Evolutionary conservation across 306 rosid genomes (phyloP), one percentile per base, ranked within the genome.

Genomic region (Cucumis sativus): DNA sequence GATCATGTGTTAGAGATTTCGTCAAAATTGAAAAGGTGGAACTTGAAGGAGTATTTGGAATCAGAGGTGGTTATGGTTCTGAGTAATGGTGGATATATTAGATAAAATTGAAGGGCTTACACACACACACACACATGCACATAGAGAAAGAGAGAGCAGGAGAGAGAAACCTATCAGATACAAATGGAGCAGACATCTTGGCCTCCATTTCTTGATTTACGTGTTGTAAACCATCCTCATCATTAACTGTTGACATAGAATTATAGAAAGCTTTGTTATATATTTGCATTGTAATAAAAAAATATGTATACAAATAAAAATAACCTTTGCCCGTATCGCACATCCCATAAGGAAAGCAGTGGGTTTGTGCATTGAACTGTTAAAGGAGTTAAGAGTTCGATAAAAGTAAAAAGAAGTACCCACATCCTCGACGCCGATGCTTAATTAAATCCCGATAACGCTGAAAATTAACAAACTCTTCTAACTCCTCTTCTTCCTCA

Each of bases 391-490:
- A 85, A 83, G 79, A 78, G 84, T 57, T 78, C 71, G 80, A 82
- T 79, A 75, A 75, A 88, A 83, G 86, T 81, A 51, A 86, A 92
- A 69, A 79, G 73, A 95, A 91, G 97, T 95, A 95, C 99, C 97
- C 96, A 92, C 98, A 95, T 95, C 99, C 99, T 95, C 99, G 93
- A 86, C 95, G 97, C 76, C 88, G 98, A 90, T 92, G 98, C 97
- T 92, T 95, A 90, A 95, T 81, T 89, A 95, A 95, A 92, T 95
- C 99, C 95, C 97, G 97, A 85, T 90, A 95, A 89, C 99, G 97
- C 97, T 95, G 96, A 95, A 95, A 95, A 89, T 92, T 95, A 92
- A 95, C 99, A 92, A 89, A 92, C 97, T 95, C 99, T 87, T 92
- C 97, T 91, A 95, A 82, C 82, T 95, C 99, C 87, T 95, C 97